Evolutionary conservation across 169 alveolate species (phyloP).

Genomic region (Theileria sp.): DNA sequence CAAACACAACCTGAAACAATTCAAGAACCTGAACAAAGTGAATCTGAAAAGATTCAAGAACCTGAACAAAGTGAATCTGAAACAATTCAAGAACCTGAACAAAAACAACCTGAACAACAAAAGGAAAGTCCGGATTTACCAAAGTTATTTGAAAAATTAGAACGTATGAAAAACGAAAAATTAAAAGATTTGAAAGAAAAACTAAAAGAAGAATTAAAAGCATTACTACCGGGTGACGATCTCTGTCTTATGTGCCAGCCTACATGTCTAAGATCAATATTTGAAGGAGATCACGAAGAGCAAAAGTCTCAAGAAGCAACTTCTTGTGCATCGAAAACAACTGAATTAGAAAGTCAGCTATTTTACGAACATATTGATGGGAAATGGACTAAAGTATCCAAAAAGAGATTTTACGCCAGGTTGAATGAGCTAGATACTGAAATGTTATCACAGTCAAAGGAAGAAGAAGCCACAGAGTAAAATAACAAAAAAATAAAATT

Average conservation of each 20-base stretch:
- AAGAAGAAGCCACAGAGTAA: background rate
- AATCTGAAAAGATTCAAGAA: too few species aligned
- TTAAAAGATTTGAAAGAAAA: background rate
- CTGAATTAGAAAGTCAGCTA: background rate
- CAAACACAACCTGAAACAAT: background rate
- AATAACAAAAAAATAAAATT: too few species aligned
- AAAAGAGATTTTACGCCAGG: background rate
- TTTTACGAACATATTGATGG: background rate
- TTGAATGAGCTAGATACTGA: background rate
- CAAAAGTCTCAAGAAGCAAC: background rate
- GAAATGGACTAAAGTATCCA: background rate
- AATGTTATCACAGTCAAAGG: background rate
- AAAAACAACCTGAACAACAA: background rate
- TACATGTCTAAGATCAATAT: background rate
- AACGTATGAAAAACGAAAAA: background rate
- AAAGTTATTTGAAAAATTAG: background rate
- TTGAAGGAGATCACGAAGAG: background rate
- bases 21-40: too few species aligned
- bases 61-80: background rate
- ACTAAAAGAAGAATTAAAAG: background rate
- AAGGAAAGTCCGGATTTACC: too few species aligned
- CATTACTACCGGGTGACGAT: background rate
- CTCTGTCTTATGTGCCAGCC: background rate
- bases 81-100: background rate
- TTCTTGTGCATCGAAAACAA: background rate